Evolutionary conservation across 441 rosid species (phyloP).

Genomic region (Omphalea diandra): DNA sequence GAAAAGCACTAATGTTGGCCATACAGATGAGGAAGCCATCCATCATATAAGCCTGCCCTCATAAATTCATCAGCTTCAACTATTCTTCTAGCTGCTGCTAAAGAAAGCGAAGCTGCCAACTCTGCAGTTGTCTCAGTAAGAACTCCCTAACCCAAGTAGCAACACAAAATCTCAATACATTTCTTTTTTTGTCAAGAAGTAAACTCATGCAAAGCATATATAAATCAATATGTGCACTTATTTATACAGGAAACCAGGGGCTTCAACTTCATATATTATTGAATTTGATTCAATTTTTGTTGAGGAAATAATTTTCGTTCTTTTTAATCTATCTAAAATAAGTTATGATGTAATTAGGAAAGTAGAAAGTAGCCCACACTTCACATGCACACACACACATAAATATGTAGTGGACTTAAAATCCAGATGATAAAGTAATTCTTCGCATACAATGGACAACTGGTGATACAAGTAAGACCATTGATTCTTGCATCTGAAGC

Average conservation of each 20-base stretch:
- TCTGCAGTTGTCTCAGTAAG: conserved; percentile 96
- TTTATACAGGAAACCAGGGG: not conserved
- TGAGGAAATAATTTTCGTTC: too few species aligned
- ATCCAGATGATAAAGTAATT: too few species aligned
- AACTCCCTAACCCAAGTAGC: conserved; percentile 61
- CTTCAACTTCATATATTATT: not conserved
- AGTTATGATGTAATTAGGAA: too few species aligned
- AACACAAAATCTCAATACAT: conserved; percentile 11
- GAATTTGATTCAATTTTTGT: not conserved
- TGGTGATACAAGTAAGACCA: too few species aligned
- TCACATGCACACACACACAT: too few species aligned
- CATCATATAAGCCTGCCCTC: conserved; percentile 92
- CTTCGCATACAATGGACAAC: too few species aligned
- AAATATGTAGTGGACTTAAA: too few species aligned
- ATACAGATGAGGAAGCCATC: conserved; percentile 97
- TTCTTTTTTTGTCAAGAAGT: not conserved
- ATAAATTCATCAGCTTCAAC: conserved; percentile 95
- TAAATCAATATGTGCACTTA: not conserved
- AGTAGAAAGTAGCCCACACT: too few species aligned
- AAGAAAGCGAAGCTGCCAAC: conserved; percentile 86
- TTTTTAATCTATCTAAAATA: too few species aligned
- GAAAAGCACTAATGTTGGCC: conserved; percentile 10
- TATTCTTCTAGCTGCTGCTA: conserved; percentile 87
- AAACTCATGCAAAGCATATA: not conserved
- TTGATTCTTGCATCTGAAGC: too few species aligned